phyloP scores from a whole-genome alignment of 2,329 filamentous ascomycete species.

The Botrytis galanthina region DNA sequence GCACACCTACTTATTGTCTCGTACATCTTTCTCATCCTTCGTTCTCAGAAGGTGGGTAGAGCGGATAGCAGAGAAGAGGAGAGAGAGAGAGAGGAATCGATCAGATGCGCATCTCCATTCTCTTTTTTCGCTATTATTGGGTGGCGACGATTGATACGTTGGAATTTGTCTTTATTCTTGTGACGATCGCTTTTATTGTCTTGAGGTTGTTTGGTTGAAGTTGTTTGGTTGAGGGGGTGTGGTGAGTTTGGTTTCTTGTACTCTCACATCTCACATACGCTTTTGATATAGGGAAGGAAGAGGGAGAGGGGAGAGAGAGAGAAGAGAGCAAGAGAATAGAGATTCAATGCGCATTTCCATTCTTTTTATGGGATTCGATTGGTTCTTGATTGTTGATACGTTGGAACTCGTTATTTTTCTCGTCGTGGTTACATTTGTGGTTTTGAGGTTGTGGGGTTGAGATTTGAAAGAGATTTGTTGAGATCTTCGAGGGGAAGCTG shows the following conservation, averaged over 20 bases:
- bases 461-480: background rate
- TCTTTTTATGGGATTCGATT: background rate
- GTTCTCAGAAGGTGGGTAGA: accelerated
- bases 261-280: accelerated
- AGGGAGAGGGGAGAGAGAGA: background rate
- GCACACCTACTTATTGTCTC: background rate
- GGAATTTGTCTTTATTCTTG: background rate
- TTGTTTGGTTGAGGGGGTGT: background rate
- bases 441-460: background rate
- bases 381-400: background rate
- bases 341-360: background rate
- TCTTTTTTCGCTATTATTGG: background rate
- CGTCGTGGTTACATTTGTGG: background rate
- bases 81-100: background rate
- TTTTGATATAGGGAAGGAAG: background rate
- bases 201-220: background rate
- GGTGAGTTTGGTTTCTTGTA: background rate
- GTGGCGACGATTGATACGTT: background rate
- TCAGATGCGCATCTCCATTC: background rate
- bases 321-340: too few relatives aligned
- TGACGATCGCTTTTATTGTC: background rate
- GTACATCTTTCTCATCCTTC: background rate
- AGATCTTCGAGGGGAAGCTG: background rate
- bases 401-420: background rate
- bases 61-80: background rate